These are phyloP conservation scores for Phaffomyces opuntiae DNA, from an alignment of 805 yeast genomes.

Conservation along the genomic window DNA sequence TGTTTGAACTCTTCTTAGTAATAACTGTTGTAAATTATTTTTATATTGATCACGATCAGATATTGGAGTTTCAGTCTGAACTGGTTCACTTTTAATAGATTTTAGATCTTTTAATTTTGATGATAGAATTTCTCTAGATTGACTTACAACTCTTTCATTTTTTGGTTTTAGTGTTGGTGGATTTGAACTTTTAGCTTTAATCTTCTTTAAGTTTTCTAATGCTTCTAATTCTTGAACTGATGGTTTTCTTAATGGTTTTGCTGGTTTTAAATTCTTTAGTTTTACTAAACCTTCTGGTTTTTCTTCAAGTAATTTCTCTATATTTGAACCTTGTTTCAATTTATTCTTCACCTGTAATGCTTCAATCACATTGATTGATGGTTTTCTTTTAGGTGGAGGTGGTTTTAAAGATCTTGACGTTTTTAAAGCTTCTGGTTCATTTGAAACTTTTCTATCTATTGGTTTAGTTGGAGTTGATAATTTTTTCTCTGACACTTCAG, in stretches of 20 bases:
- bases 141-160: slow-evolving; percentile 16
- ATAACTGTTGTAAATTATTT: slow-evolving; percentile 10
- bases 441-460: slow-evolving; percentile 3
- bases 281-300: slow-evolving; percentile 10
- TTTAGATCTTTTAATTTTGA: slow-evolving; percentile 11
- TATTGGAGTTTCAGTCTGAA: background rate
- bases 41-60: slow-evolving; percentile 3
- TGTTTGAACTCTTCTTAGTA: slow-evolving; percentile 15
- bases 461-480: background rate
- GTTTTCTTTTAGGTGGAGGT: slow-evolving; percentile 15
- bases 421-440: slow-evolving; percentile 8
- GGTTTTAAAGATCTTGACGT: slow-evolving; percentile 15
- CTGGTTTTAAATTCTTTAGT: slow-evolving; percentile 14
- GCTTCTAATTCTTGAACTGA: slow-evolving; percentile 20
- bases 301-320: background rate
- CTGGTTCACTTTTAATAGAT: background rate
- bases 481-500: slow-evolving; percentile 4
- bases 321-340: slow-evolving; percentile 4
- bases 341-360: slow-evolving; percentile 12
- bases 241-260: slow-evolving; percentile 16
- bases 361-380: slow-evolving; percentile 16
- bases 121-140: slow-evolving; percentile 13
- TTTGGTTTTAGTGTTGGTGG: slow-evolving; percentile 13
- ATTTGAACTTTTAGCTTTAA: slow-evolving; percentile 3
- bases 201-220: slow-evolving; percentile 13